Evolutionary conservation across 371 early-diverging fungal species (phyloP).

Genomic region (Mortierella sp.): DNA sequence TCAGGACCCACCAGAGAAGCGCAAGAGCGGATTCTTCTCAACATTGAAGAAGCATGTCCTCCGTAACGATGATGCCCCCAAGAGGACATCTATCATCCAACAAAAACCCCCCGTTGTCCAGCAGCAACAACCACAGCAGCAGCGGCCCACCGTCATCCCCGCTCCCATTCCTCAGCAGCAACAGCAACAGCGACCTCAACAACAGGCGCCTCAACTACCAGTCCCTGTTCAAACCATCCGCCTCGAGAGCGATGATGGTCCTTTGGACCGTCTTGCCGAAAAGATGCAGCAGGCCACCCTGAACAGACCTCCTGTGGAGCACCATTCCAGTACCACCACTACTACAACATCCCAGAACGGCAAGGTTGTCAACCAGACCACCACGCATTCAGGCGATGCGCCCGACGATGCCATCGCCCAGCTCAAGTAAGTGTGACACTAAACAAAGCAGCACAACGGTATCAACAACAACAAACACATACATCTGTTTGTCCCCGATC

Average conservation of each 20-base stretch:
- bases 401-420: conserved; percentile 40
- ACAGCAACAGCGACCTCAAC: neutral
- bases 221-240: conserved; percentile 21
- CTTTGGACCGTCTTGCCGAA: conserved; percentile 44
- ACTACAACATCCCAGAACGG: conserved; percentile 33
- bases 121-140: neutral
- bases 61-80: conserved; percentile 25
- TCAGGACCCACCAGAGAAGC: conserved; percentile 20
- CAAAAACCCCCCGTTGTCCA: neutral
- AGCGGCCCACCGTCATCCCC: neutral
- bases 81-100: conserved; percentile 7
- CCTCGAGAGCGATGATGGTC: conserved; percentile 25
- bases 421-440: conserved; percentile 40
- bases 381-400: conserved; percentile 8
- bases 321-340: conserved; percentile 13
- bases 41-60: conserved; percentile 36
- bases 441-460: neutral
- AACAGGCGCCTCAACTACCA: conserved; percentile 17
- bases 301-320: conserved; percentile 33
- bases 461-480: neutral
- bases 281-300: conserved; percentile 33
- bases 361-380: conserved; percentile 19
- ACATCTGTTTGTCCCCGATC: neutral
- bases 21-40: conserved; percentile 40
- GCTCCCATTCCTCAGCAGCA: conserved; percentile 3